phyloP scores from a whole-genome alignment of 2,329 filamentous ascomycete species.

The Alternaria longipes region DNA sequence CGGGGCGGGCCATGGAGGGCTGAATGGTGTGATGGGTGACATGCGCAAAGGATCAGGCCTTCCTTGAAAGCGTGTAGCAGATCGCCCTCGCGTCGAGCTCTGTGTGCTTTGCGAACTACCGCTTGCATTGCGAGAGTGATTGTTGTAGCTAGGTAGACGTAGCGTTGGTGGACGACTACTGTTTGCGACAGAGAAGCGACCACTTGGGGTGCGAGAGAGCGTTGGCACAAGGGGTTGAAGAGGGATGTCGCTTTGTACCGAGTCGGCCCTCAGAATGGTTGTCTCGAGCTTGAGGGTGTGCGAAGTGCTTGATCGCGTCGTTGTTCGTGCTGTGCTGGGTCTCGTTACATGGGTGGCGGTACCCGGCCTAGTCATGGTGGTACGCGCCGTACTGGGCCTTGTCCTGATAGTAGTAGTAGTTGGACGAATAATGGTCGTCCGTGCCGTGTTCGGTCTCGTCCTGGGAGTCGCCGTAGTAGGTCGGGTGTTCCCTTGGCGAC shows the following conservation, averaged over 20 bases:
- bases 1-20: conserved; percentile 24
- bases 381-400: neutral
- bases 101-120: conserved; percentile 16
- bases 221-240: conserved; percentile 13
- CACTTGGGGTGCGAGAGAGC: conserved; percentile 24
- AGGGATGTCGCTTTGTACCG: neutral
- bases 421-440: conserved; percentile 5
- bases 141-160: conserved; percentile 8
- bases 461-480: conserved; percentile 10
- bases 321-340: neutral
- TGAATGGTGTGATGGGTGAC: conserved; percentile 29
- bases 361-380: conserved; percentile 1
- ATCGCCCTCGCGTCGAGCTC: conserved; percentile 5
- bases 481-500: conserved; percentile 18
- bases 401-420: neutral
- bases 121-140: conserved; percentile 26
- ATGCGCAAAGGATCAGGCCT: conserved; percentile 29
- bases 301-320: neutral
- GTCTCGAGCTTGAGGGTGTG: neutral
- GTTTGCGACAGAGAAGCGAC: conserved; percentile 10
- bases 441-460: conserved; percentile 13
- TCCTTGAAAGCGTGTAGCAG: conserved; percentile 16
- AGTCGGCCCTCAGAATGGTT: neutral
- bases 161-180: conserved; percentile 6
- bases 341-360: neutral